These are phyloP conservation scores for Ganoderma leucocontextum DNA, from an alignment of 1,284 basidiomycete genomes.

Conservation along the genomic window DNA sequence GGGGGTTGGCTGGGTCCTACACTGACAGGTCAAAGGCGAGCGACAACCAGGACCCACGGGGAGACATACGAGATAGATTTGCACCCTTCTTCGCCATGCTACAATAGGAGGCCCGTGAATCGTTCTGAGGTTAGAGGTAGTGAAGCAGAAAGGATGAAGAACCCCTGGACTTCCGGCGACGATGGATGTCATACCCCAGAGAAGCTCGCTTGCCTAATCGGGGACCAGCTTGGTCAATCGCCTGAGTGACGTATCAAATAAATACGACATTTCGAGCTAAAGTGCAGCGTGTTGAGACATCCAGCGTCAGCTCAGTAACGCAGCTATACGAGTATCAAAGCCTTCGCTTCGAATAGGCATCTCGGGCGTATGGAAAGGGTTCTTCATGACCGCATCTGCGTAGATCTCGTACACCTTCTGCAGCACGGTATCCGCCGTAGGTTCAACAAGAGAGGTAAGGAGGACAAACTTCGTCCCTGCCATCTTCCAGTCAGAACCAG, in stretches of 20 bases:
- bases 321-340: conserved; percentile 81
- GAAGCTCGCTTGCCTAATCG: conserved; percentile 18
- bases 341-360: conserved; percentile 96
- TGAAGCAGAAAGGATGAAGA: not conserved
- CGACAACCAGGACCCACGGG: not conserved
- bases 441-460: conserved; percentile 82
- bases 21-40: not conserved
- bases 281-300: not conserved
- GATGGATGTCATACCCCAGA: conserved; percentile 6
- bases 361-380: conserved; percentile 98
- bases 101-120: not conserved
- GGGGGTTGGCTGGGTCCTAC: conserved; percentile 8
- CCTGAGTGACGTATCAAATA: not conserved
- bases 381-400: conserved; percentile 97
- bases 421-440: conserved; percentile 74
- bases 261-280: not conserved
- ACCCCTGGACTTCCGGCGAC: not conserved
- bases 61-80: conserved; percentile 9
- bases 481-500: not conserved
- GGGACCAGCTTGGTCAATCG: not conserved
- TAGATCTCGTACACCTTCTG: conserved; percentile 92
- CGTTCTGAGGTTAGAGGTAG: not conserved
- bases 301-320: conserved; percentile 57
- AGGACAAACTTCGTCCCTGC: conserved; percentile 98
- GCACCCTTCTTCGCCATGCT: conserved; percentile 16